A percentile compares a stretch with the other conserved stretches of the same genome.
phyloP scores from a whole-genome alignment of 805 yeast genomes.

The Starmerella asiatica region DNA sequence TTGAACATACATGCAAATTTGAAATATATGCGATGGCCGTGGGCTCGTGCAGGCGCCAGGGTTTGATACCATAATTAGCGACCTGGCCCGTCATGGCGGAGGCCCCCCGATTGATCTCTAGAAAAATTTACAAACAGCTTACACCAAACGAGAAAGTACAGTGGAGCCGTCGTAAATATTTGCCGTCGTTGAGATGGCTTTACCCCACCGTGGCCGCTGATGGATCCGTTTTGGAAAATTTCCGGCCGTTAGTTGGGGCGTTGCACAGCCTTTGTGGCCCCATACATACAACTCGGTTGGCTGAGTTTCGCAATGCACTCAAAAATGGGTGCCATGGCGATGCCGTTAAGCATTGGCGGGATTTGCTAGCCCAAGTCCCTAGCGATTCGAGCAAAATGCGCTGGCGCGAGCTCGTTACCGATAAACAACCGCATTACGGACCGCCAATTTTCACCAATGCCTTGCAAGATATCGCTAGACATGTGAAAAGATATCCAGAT shows the following conservation, averaged over 20 bases:
- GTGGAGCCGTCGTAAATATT: background rate
- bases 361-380: background rate
- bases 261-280: background rate
- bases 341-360: background rate
- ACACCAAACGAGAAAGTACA: background rate
- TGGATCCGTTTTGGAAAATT: constrained; percentile 2
- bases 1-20: no score
- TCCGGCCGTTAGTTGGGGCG: constrained; percentile 3
- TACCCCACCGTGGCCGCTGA: constrained; percentile 3
- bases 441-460: constrained; percentile 5
- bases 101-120: background rate
- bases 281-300: background rate
- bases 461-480: constrained; percentile 4
- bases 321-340: background rate
- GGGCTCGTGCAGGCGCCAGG: no score
- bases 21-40: no score
- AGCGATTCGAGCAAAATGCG: background rate
- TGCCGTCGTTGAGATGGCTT: constrained; percentile 6
- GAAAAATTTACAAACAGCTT: background rate
- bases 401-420: background rate
- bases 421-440: constrained; percentile 3
- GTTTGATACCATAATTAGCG: no score
- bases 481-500: background rate
- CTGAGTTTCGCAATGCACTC: constrained; percentile 2
- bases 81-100: background rate